Evolutionary conservation across 2,329 filamentous ascomycete genomes (phyloP), one percentile per base, ranked within the genome.

Genomic region (Monilinia laxa): DNA sequence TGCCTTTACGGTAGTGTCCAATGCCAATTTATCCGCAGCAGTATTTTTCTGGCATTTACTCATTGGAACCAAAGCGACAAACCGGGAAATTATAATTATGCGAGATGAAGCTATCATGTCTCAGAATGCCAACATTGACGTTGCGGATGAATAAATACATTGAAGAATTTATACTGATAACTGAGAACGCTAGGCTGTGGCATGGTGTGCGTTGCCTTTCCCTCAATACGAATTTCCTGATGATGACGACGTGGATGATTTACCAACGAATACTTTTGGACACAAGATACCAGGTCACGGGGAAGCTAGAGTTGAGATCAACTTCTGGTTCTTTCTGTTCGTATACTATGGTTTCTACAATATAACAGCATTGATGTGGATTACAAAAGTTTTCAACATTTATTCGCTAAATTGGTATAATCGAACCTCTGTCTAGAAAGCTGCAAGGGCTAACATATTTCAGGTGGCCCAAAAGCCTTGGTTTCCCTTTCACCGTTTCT

Each of bases 261-360:
- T 60, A 63, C 64, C 47, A 28, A 25, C 47, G 28, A 38, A 31
- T 14, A 62, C 47, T 66, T 69, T 47, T 49, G 77, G 76, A 51
- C 78, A 79, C 70, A 83, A 82, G 64, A 77, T 80, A 0, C 86
- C 87, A 0, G 87, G 87, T 35, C 86, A 90, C 79, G 87, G 87
- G 67, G 81, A 83, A 71, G 85, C 87, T 7, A 80, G 84, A 53
- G 87, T 90, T 5, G 83, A 85, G 69, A 83, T 90, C 71, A 88
- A 88, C 78, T 90, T 90, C 73, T 90, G 87, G 87, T 89, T 89
- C 80, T 90, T 90, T 73, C 79, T 90, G 49, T 83, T 89, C 59
- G 84, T 89, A 66, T 90, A 89, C 78, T 90, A 90, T 75, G 86
- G 86, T 66, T 84, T 89, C 71, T 90, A 90, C 77, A 89, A 87